Evolutionary conservation across 2,329 filamentous ascomycete species (phyloP).

Genomic region (Pyricularia pennisetigena): DNA sequence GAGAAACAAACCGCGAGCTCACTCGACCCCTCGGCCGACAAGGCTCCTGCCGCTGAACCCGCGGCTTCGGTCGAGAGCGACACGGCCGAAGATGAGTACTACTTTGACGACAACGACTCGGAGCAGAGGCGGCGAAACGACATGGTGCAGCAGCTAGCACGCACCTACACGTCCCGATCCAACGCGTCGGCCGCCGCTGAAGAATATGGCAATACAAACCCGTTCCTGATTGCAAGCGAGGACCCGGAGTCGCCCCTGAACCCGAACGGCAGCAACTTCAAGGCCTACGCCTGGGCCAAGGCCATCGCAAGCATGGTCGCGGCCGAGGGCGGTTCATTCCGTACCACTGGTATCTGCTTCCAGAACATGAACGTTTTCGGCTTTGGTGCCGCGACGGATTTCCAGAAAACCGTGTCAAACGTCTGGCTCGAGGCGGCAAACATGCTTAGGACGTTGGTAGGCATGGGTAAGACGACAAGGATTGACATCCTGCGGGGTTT

Average conservation of each 20-base stretch:
- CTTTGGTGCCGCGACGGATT: constrained; percentile 58
- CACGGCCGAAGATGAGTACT: constrained; percentile 19
- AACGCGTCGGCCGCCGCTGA: constrained; percentile 16
- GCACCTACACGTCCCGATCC: constrained; percentile 42
- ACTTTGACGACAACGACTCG: constrained; percentile 24
- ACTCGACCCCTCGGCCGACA: constrained; percentile 1
- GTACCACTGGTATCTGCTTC: constrained; percentile 55
- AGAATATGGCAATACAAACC: constrained; percentile 26
- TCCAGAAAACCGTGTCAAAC: constrained; percentile 58
- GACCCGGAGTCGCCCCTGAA: constrained; percentile 35
- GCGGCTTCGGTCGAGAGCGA: constrained; percentile 16
- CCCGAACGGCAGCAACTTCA: constrained; percentile 38
- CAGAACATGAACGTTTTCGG: constrained; percentile 60
- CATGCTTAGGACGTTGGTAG: constrained; percentile 37
- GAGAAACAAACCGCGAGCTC: constrained; percentile 9
- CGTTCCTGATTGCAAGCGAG: constrained; percentile 29
- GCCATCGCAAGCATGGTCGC: constrained; percentile 42
- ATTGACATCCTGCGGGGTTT: constrained; percentile 61
- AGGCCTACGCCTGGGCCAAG: constrained; percentile 48
- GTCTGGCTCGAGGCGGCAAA: constrained; percentile 42
- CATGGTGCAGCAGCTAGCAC: constrained; percentile 44
- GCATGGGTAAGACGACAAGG: constrained; percentile 36
- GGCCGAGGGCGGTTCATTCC: constrained; percentile 42
- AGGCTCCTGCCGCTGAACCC: not conserved
- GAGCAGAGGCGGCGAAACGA: constrained; percentile 41